These are phyloP conservation scores for Ogataea paradorogensis DNA, from an alignment of 805 yeast genomes.

Conservation along the genomic window DNA sequence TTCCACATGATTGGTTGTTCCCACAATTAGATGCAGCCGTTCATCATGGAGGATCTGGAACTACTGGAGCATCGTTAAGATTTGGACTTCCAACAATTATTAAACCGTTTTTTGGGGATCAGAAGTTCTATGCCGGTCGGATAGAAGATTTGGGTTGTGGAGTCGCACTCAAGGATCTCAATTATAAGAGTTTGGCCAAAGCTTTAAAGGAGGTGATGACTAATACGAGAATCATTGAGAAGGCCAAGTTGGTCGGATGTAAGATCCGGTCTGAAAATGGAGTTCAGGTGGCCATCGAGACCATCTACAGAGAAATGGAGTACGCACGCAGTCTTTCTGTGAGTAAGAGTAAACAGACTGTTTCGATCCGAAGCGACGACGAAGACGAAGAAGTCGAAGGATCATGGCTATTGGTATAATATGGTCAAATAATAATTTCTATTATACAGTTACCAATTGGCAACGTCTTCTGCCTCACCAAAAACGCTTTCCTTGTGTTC, in stretches of 20 bases:
- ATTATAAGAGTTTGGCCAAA: constrained; percentile 55
- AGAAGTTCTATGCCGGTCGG: constrained; percentile 83
- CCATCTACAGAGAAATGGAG: constrained; percentile 75
- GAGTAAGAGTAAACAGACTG: constrained; percentile 38
- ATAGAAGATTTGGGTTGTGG: constrained; percentile 92
- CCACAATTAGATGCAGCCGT: constrained; percentile 89
- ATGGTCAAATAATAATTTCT: constrained; percentile 1
- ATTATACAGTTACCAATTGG: constrained; percentile 64
- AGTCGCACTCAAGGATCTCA: constrained; percentile 63
- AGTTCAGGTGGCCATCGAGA: constrained; percentile 68
- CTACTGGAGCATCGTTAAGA: constrained; percentile 87
- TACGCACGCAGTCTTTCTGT: constrained; percentile 63
- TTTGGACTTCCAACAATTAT: constrained; percentile 87
- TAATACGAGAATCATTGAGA: constrained; percentile 61
- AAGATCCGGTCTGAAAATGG: constrained; percentile 75
- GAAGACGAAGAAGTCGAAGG: constrained; percentile 26
- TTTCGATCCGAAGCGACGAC: constrained; percentile 15
- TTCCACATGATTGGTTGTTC: constrained; percentile 95
- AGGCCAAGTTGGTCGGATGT: constrained; percentile 61
- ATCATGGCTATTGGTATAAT: constrained; percentile 30
- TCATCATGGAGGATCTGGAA: constrained; percentile 97
- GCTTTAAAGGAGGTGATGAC: constrained; percentile 71
- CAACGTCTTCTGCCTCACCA: constrained; percentile 95
- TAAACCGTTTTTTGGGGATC: constrained; percentile 96
- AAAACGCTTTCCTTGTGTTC: constrained; percentile 67